Evolutionary conservation across 2,329 filamentous ascomycete genomes (phyloP).

Genomic region (Hymenoscyphus occultus): DNA sequence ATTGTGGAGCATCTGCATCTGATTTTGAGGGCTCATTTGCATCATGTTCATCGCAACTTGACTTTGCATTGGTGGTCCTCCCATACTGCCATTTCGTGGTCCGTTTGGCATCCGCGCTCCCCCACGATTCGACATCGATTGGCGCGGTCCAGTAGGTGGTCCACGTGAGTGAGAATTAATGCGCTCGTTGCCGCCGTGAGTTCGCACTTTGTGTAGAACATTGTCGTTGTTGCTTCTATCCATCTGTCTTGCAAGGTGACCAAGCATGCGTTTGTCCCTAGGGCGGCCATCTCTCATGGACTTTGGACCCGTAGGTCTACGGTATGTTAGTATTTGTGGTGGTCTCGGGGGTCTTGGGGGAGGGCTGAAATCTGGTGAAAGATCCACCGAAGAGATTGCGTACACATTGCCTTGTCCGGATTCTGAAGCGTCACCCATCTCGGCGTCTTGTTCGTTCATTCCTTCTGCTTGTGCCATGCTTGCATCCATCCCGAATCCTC

Average conservation of each 20-base stretch:
- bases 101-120: conserved; percentile 42
- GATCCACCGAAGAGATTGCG: conserved; percentile 36
- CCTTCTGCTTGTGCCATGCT: conserved; percentile 57
- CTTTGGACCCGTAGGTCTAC: conserved; percentile 87
- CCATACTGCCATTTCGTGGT: conserved; percentile 46
- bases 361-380: conserved; percentile 13
- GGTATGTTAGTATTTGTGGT: conserved; percentile 41
- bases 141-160: conserved; percentile 69
- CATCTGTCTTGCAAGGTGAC: conserved; percentile 79
- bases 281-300: conserved; percentile 80
- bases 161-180: conserved; percentile 76
- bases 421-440: conserved; percentile 62
- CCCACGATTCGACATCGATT: conserved; percentile 39
- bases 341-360: conserved; percentile 14
- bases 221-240: conserved; percentile 69
- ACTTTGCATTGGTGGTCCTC: conserved; percentile 42
- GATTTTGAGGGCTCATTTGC: conserved; percentile 61
- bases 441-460: conserved; percentile 56
- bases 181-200: conserved; percentile 68
- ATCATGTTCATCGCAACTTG: conserved; percentile 44
- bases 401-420: conserved; percentile 55
- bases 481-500: conserved; percentile 17
- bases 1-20: conserved; percentile 72
- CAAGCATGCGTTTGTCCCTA: conserved; percentile 78
- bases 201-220: conserved; percentile 77